Evolutionary conservation across 1,284 basidiomycete species (phyloP), one percentile per base, ranked within the genome.

Genomic region (Puccinia triticina): DNA sequence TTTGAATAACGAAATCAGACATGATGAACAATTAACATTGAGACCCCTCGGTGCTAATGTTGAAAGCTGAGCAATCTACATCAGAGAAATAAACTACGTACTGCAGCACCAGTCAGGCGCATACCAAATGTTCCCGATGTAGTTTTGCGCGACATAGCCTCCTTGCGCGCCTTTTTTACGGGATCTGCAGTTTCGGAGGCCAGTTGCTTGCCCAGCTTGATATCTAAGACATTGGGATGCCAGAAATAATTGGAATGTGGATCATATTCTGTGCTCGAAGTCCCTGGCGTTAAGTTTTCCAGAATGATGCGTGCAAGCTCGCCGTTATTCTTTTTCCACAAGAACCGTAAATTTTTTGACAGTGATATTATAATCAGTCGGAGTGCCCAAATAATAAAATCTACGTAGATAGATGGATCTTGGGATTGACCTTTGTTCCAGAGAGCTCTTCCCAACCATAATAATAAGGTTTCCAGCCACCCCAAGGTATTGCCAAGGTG

Each of bases 201-300:
- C 61, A 66, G 40, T 23, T 21, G 37, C 18, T 37, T 66, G 34
- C 61, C 61, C 34, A 66, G 61, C 34, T 66, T 66, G 2, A 66
- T n/a, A 11, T 66, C 61, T 66, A 66, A 10, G 34, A n/a, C 61
- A 40, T 40, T 66, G 18, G 61, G 61, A 40, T 66, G 61, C 61
- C 61, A 66, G 34, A 66, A 66, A 18, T 37, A 14, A 12, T 66
- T 8, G 11, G 61, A 40, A 23, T 66, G 29, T 40, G 14, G 34
- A 66, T 66, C 18, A 23, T 40, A 23, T 16, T 66, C 34, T 40
- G 16, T 16, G 34, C 61, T 66, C 21, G 34, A 37, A 40, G 32
- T 66, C 34, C 18, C 4, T 7, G n/a, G 0, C 34, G 61, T 29
- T 66, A 66, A 23, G 34, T 66, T 66, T 40, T 66, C 61, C 2